phyloP scores from a whole-genome alignment of 768 basidiomycete genomes.

The Mrakia gelida region DNA sequence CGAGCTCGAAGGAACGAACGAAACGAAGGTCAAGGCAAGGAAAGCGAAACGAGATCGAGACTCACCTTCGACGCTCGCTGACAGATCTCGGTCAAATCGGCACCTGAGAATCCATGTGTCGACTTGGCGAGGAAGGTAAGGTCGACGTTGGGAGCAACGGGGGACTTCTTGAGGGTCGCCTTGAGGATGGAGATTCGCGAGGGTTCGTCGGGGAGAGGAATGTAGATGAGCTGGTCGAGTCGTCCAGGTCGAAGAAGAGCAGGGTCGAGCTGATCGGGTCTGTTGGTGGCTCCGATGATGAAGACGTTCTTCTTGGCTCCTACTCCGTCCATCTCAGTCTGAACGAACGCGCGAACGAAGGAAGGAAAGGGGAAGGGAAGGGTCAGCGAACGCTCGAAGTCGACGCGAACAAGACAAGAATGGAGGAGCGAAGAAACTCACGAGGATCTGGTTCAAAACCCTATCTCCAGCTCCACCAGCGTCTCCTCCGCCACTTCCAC shows the following conservation, averaged over 20 bases:
- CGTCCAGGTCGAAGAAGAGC: conserved; percentile 94
- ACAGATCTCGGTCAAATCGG: conserved; percentile 98
- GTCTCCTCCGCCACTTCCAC: conserved; percentile 70
- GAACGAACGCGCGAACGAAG: conserved; percentile 55
- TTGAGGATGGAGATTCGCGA: conserved; percentile 87
- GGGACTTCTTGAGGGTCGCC: conserved; percentile 87
- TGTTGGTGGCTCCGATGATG: conserved; percentile 94
- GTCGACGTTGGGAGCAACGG: conserved; percentile 75
- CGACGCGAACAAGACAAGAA: not conserved
- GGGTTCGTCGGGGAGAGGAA: conserved; percentile 91
- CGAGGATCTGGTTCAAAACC: conserved; percentile 67
- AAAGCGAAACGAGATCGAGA: not conserved
- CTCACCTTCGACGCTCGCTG: conserved; percentile 88
- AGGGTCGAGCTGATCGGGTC: conserved; percentile 91
- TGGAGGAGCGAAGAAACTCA: conserved; percentile 30
- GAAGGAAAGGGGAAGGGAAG: not conserved
- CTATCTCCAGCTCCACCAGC: conserved; percentile 95
- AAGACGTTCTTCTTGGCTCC: conserved; percentile 93
- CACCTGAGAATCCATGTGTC: conserved; percentile 98
- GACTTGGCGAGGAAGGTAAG: conserved; percentile 79
- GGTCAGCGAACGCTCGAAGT: not conserved
- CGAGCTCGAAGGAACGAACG: too few relatives aligned
- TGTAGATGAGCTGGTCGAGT: conserved; percentile 98
- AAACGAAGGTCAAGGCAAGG: not conserved
- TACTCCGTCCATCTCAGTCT: conserved; percentile 99